A percentile compares a stretch with the other conserved stretches of the same genome.
These are phyloP conservation scores for Domatiomyces globalis DNA, from an alignment of 2,329 filamentous ascomycete genomes.

Conservation along the genomic window DNA sequence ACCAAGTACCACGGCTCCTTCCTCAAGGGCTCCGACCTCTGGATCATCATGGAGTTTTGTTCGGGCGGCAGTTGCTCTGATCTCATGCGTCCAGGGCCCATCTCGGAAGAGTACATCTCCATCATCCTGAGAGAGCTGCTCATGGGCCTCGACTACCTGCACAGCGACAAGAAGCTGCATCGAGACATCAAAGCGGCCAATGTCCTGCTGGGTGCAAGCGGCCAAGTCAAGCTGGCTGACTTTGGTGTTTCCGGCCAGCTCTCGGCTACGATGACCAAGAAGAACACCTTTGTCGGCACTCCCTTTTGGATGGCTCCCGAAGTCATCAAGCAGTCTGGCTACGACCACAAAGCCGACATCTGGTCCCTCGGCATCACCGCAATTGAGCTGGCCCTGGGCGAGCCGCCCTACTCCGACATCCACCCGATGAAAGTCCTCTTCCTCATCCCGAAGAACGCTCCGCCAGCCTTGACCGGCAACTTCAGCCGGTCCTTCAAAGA, in stretches of 20 bases:
- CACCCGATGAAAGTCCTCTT: slow-evolving; percentile 98
- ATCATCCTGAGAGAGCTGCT: slow-evolving; percentile 87
- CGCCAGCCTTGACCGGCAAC: slow-evolving; percentile 65
- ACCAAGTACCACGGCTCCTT: slow-evolving; percentile 98
- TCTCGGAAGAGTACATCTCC: slow-evolving; percentile 90
- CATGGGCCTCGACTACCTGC: slow-evolving; percentile 79
- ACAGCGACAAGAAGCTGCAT: slow-evolving; percentile 90
- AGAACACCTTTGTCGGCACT: slow-evolving; percentile 96
- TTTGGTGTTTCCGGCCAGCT: slow-evolving; percentile 95
- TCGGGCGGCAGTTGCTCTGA: slow-evolving; percentile 93
- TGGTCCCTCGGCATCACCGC: slow-evolving; percentile 95
- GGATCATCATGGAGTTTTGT: slow-evolving; percentile 99
- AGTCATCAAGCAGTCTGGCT: slow-evolving; percentile 95
- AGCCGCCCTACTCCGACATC: slow-evolving; percentile 89
- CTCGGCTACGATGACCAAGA: slow-evolving; percentile 97
- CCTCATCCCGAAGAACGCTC: slow-evolving; percentile 85
- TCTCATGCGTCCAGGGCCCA: slow-evolving; percentile 81
- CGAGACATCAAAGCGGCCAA: slow-evolving; percentile 97
- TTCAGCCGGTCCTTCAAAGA: slow-evolving; percentile 76
- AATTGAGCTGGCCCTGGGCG: slow-evolving; percentile 77
- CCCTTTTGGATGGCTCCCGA: slow-evolving; percentile 99
- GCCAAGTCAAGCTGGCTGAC: slow-evolving; percentile 92
- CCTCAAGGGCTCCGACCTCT: slow-evolving; percentile 86
- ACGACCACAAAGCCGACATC: slow-evolving; percentile 95
- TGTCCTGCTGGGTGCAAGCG: slow-evolving; percentile 72